Conservation (phyloP, 1,284 basidiomycete species). For the Heliocybe sulcata region DNA sequence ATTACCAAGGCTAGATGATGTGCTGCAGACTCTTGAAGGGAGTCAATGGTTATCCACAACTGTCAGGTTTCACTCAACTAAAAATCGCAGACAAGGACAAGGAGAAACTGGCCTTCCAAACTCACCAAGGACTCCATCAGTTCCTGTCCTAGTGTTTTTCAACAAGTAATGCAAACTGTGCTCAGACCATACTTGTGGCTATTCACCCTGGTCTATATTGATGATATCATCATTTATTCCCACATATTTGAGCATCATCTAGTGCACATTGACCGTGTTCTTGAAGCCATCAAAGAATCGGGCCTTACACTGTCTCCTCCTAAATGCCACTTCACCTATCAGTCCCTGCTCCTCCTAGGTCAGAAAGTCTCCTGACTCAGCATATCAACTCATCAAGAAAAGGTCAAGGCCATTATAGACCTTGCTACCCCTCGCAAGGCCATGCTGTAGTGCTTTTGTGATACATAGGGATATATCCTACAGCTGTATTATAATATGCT, state of each 20-base stretch:
- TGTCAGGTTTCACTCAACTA: slow-evolving; percentile 33
- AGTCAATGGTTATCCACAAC: slow-evolving; percentile 22
- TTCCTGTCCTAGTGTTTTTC: slow-evolving; percentile 32
- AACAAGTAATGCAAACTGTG: slow-evolving; percentile 29
- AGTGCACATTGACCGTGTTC: slow-evolving; percentile 21
- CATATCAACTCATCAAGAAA: slow-evolving; percentile 22
- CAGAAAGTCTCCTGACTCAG: slow-evolving; percentile 27
- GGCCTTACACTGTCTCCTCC: slow-evolving; percentile 26
- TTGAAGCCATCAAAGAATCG: slow-evolving; percentile 18
- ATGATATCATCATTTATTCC: slow-evolving; percentile 30
- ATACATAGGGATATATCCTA: too few relatives aligned
- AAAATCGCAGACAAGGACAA: slow-evolving; percentile 19
- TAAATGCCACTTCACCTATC: slow-evolving; percentile 27
- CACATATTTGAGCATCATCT: slow-evolving; percentile 25
- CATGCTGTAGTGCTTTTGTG: too few relatives aligned
- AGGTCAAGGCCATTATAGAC: slow-evolving; percentile 17
- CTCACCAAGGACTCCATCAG: slow-evolving; percentile 30
- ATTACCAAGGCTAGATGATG: slow-evolving; percentile 28
- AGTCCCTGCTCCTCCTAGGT: slow-evolving; percentile 24
- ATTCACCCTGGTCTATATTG: slow-evolving; percentile 28
- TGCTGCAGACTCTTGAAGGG: slow-evolving; percentile 25
- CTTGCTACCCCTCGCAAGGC: slow-evolving; percentile 16
- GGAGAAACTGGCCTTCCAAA: slow-evolving; percentile 30
- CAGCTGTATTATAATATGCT: too few relatives aligned
- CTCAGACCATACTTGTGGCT: slow-evolving; percentile 30